Evolutionary conservation across 1,284 basidiomycete species (phyloP).

Genomic region (Sanguinoderma infundibulare): DNA sequence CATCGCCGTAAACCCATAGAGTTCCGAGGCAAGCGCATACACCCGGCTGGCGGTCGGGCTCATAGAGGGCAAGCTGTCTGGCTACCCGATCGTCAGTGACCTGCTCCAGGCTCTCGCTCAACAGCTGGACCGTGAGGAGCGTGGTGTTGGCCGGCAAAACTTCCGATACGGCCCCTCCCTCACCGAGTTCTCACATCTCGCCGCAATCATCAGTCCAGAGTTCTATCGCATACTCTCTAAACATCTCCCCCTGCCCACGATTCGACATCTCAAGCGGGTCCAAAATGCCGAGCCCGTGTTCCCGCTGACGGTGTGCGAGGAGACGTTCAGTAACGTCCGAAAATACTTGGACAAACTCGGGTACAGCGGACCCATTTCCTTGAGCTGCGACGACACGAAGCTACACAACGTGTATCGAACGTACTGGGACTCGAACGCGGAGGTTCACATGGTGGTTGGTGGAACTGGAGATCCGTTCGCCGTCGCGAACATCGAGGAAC

Average conservation of each 20-base stretch:
- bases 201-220: constrained; percentile 31
- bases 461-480: constrained; percentile 14
- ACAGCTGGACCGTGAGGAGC: constrained; percentile 30
- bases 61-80: constrained; percentile 4
- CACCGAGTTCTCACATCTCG: constrained; percentile 30
- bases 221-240: constrained; percentile 31
- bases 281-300: constrained; percentile 14
- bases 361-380: constrained; percentile 34
- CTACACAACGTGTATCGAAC: constrained; percentile 30
- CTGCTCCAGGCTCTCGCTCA: constrained; percentile 37
- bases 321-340: constrained; percentile 27
- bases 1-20: no score
- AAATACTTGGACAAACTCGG: constrained; percentile 4
- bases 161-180: constrained; percentile 38
- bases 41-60: constrained; percentile 9
- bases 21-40: background rate
- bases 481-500: constrained; percentile 23
- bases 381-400: constrained; percentile 42
- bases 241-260: constrained; percentile 29
- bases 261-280: constrained; percentile 32
- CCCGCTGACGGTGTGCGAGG: constrained; percentile 18
- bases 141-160: constrained; percentile 42
- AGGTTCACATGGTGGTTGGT: constrained; percentile 23
- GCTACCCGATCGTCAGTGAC: constrained; percentile 33
- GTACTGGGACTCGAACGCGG: constrained; percentile 29